Percentiles rank a stretch among this genome's conserved stretches.
These are phyloP conservation scores for Chlamydomonas reinhardtii DNA, from an alignment of 163 green algal species.

Conservation along the genomic window DNA sequence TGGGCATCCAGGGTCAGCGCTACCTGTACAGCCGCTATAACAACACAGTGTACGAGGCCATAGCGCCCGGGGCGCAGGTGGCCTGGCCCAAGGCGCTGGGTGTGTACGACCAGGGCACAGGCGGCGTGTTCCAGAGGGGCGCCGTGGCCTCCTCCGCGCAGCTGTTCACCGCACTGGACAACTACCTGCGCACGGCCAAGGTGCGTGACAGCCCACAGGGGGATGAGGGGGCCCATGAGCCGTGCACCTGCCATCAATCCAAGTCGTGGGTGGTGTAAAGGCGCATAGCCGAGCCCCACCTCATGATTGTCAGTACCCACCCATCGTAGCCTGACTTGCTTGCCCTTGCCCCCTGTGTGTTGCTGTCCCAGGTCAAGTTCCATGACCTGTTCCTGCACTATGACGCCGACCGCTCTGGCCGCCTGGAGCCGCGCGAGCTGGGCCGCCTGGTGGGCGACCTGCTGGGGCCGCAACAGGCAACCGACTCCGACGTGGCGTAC, in stretches of 20 bases:
- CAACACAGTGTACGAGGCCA: slow-evolving; percentile 31
- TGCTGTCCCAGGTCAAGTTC: slow-evolving; percentile 20
- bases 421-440: slow-evolving; percentile 53
- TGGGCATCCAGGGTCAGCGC: neutral
- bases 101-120: neutral
- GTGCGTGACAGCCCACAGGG: neutral
- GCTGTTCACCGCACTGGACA: slow-evolving; percentile 53
- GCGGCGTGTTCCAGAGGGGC: no score
- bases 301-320: no score
- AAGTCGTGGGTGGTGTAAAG: no score
- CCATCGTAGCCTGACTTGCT: no score
- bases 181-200: slow-evolving; percentile 2
- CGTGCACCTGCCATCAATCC: no score
- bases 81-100: slow-evolving; percentile 8
- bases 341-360: no score
- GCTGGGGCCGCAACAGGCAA: neutral
- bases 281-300: no score
- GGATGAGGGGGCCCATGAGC: no score
- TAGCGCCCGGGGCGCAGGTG: neutral
- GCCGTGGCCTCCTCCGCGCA: slow-evolving; percentile 10
- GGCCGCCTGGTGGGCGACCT: slow-evolving; percentile 28
- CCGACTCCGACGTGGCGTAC: slow-evolving; percentile 40
- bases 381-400: slow-evolving; percentile 51
- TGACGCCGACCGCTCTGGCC: slow-evolving; percentile 49
- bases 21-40: slow-evolving; percentile 18